phyloP scores from a whole-genome alignment of 805 yeast species.

The Metschnikowia drakensbergensis region DNA sequence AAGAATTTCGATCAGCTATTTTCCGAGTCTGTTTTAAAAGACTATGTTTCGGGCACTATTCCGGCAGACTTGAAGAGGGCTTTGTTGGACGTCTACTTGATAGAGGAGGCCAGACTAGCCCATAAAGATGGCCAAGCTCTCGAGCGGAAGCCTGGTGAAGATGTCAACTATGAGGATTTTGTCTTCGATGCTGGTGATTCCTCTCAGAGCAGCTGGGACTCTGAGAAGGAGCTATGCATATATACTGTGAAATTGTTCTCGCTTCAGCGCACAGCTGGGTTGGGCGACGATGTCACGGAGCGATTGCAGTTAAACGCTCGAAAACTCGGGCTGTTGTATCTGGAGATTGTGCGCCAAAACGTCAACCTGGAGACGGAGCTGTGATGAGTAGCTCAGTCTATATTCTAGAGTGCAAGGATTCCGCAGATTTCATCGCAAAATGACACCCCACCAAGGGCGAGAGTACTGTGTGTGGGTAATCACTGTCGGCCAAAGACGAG shows the following conservation, averaged over 20 bases:
- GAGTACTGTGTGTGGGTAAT: background rate
- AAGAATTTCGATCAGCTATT: slow-evolving; percentile 33
- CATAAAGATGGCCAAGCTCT: slow-evolving; percentile 32
- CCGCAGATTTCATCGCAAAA: slow-evolving; percentile 1
- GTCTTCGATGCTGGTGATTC: slow-evolving; percentile 6
- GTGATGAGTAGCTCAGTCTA: background rate
- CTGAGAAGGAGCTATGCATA: slow-evolving; percentile 41
- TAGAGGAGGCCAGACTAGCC: slow-evolving; percentile 47
- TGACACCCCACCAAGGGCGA: background rate
- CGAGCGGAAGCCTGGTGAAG: slow-evolving; percentile 53
- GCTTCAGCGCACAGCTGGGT: slow-evolving; percentile 31
- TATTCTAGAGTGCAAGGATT: background rate
- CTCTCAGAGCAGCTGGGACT: background rate
- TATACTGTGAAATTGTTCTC: slow-evolving; percentile 37
- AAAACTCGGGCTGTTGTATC: slow-evolving; percentile 31
- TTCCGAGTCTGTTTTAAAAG: slow-evolving; percentile 16
- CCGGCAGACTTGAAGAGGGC: slow-evolving; percentile 27
- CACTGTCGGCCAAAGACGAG: slow-evolving; percentile 2
- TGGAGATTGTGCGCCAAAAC: slow-evolving; percentile 10
- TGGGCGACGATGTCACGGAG: slow-evolving; percentile 20
- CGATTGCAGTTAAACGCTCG: slow-evolving; percentile 38
- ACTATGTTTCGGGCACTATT: slow-evolving; percentile 21
- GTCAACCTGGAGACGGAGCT: background rate
- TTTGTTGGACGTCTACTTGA: slow-evolving; percentile 42
- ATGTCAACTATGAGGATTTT: slow-evolving; percentile 35